Evolutionary conservation across 2,329 filamentous ascomycete genomes (phyloP).

Genomic region (Claviceps arundinis): DNA sequence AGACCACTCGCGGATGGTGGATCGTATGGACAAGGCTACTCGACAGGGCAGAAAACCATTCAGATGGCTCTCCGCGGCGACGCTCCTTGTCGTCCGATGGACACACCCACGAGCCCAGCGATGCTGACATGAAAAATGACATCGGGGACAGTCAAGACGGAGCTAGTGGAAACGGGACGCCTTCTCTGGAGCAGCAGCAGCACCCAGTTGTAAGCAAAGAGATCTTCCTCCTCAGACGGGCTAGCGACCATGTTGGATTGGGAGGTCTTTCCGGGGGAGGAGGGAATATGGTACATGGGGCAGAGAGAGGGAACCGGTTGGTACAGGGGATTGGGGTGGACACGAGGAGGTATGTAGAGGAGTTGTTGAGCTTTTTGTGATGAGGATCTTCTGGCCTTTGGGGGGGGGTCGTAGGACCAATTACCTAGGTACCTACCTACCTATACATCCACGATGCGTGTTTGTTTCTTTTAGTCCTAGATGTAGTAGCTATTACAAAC

Average conservation of each 20-base stretch:
- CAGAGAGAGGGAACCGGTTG: conserved; percentile 45
- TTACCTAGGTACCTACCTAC: too few relatives aligned
- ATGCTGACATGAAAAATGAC: conserved; percentile 1
- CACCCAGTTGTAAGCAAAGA: conserved; percentile 32
- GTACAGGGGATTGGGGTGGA: conserved; percentile 66
- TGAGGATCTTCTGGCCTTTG: too few relatives aligned
- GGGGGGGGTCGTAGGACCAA: too few relatives aligned
- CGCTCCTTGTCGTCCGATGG: neutral
- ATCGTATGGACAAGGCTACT: conserved; percentile 51
- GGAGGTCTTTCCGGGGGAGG: conserved; percentile 24
- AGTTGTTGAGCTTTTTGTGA: conserved; percentile 46
- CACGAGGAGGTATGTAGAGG: conserved; percentile 62
- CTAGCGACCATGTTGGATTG: conserved; percentile 39
- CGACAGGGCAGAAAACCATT: conserved; percentile 17
- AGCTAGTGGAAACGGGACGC: neutral
- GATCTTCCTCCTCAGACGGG: conserved; percentile 46
- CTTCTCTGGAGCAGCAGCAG: neutral
- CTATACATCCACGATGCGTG: too few relatives aligned
- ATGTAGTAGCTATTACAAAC: too few relatives aligned
- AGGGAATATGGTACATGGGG: conserved; percentile 28
- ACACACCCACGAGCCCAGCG: conserved; percentile 3
- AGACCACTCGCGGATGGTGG: conserved; percentile 58
- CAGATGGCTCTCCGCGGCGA: too few relatives aligned
- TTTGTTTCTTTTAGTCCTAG: too few relatives aligned
- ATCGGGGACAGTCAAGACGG: conserved; percentile 4